Percentiles rank a stretch among this genome's conserved stretches.
These are phyloP conservation scores for Mrakia gelida DNA, from an alignment of 768 basidiomycete genomes.

Conservation along the genomic window DNA sequence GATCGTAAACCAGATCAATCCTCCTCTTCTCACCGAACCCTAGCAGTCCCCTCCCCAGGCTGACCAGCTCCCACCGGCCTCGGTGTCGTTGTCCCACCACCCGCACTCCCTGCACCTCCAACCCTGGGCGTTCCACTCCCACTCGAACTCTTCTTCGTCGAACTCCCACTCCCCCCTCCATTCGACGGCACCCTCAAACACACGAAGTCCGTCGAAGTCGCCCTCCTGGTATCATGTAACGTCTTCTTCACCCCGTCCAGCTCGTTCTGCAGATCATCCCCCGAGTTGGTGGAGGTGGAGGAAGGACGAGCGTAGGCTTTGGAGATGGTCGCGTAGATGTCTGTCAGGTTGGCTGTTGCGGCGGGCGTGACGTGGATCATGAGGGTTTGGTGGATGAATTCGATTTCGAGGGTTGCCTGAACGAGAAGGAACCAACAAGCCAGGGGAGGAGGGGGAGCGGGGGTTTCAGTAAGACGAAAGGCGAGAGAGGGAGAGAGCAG, in stretches of 20 bases:
- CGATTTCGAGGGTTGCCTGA: slow-evolving; percentile 95
- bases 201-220: slow-evolving; percentile 89
- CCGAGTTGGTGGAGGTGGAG: slow-evolving; percentile 48
- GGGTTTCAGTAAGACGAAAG: not conserved
- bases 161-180: not conserved
- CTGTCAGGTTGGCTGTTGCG: slow-evolving; percentile 78
- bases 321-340: slow-evolving; percentile 91
- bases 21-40: not conserved
- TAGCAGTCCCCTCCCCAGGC: not conserved
- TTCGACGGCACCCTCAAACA: slow-evolving; percentile 62
- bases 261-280: slow-evolving; percentile 67
- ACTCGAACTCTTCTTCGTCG: slow-evolving; percentile 4
- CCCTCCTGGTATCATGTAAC: slow-evolving; percentile 75
- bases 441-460: no score
- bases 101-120: not conserved
- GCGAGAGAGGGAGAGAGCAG: not conserved
- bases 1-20: no score
- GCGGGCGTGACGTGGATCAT: slow-evolving; percentile 73
- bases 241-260: slow-evolving; percentile 89
- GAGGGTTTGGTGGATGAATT: slow-evolving; percentile 96
- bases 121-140: not conserved
- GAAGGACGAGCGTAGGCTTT: slow-evolving; percentile 69
- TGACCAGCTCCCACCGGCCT: not conserved
- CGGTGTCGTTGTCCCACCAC: not conserved
- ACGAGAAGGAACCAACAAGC: not conserved